Conservation (phyloP, 768 basidiomycete species). For the Rhizopogon sp. region DNA sequence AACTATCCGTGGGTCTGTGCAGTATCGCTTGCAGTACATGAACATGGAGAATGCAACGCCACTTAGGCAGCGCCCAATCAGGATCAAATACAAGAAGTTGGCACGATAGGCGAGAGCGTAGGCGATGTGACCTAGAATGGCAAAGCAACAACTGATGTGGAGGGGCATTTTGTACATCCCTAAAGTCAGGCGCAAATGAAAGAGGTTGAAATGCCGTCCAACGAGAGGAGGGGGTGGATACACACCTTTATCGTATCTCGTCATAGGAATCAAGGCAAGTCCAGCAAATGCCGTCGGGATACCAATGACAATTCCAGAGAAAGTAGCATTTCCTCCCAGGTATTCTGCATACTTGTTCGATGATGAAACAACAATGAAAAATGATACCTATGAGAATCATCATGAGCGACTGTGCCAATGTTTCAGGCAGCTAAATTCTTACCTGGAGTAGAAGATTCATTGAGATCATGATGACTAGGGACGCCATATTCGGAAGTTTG, state of each 20-base stretch:
- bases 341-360: conserved; percentile 57
- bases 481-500: no score
- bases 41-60: conserved; percentile 59
- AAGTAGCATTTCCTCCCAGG: conserved; percentile 64
- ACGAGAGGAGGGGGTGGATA: background rate
- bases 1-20: conserved; percentile 49
- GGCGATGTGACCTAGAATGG: conserved; percentile 42
- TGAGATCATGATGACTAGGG: no score
- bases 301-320: conserved; percentile 62
- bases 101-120: no score
- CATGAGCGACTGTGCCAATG: no score
- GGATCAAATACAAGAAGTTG: no score
- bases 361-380: conserved; percentile 68
- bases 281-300: conserved; percentile 65
- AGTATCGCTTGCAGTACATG: conserved; percentile 43
- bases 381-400: conserved; percentile 41
- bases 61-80: conserved; percentile 57
- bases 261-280: conserved; percentile 50
- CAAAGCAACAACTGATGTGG: conserved; percentile 46
- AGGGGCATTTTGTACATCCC: conserved; percentile 55
- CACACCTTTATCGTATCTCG: conserved; percentile 51
- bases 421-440: no score
- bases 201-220: background rate
- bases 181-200: background rate
- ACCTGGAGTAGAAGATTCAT: no score